These are phyloP conservation scores for Aspergillaceae sp. DNA, from an alignment of 2,329 filamentous ascomycete genomes.

Conservation along the genomic window DNA sequence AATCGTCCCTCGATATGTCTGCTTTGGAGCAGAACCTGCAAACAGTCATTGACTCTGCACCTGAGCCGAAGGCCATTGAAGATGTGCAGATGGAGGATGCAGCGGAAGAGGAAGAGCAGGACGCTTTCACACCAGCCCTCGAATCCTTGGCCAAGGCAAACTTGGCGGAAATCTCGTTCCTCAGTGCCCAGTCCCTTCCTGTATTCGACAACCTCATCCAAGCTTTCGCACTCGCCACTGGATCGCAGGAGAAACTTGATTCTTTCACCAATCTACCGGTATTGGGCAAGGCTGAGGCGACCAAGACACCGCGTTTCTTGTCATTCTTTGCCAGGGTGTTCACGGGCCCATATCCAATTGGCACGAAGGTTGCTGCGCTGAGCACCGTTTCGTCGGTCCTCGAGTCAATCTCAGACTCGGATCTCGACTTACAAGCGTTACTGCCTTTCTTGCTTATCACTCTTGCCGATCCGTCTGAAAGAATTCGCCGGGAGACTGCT, in stretches of 20 bases:
- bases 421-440: constrained; percentile 64
- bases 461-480: constrained; percentile 65
- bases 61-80: constrained; percentile 42
- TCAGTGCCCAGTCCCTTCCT: constrained; percentile 23
- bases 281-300: constrained; percentile 35
- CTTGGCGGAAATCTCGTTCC: constrained; percentile 29
- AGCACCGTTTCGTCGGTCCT: constrained; percentile 54
- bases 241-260: constrained; percentile 22
- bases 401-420: constrained; percentile 39
- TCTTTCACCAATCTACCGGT: constrained; percentile 31
- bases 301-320: constrained; percentile 58
- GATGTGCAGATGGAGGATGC: constrained; percentile 45
- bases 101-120: constrained; percentile 17
- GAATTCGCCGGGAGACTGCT: constrained; percentile 67
- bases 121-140: constrained; percentile 25
- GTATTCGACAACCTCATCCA: constrained; percentile 32
- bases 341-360: constrained; percentile 60
- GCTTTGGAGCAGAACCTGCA: constrained; percentile 67
- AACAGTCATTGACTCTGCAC: constrained; percentile 54
- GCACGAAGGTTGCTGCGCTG: constrained; percentile 61
- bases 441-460: constrained; percentile 73
- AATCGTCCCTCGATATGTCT: constrained; percentile 63
- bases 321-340: constrained; percentile 70
- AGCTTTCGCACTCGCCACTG: constrained; percentile 27
- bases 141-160: constrained; percentile 23